A percentile compares a stretch with the other conserved stretches of the same genome.
Conservation (phyloP, 495 filamentous ascomycete species). For the Choiromyces venosus region DNA sequence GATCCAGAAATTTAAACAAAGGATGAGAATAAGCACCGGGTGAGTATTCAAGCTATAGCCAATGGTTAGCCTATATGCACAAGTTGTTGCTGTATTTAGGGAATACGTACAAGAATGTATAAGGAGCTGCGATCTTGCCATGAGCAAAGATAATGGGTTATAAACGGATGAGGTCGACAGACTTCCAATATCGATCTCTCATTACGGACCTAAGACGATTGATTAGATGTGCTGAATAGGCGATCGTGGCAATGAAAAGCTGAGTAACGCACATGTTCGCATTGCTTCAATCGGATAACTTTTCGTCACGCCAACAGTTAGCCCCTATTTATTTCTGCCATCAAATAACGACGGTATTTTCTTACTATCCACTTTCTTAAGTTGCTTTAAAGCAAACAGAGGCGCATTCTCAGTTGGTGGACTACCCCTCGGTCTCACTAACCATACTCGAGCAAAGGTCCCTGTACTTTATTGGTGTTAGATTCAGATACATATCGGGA, state of each 20-base stretch:
- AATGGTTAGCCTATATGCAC: constrained; percentile 23
- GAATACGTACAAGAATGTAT: constrained; percentile 73
- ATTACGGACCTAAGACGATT: constrained; percentile 51
- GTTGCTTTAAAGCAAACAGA: constrained; percentile 88
- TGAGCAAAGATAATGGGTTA: constrained; percentile 81
- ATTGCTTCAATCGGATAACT: constrained; percentile 95
- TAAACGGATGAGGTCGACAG: constrained; percentile 89
- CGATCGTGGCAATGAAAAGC: background rate
- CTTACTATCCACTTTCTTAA: constrained; percentile 78
- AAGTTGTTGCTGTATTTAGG: constrained; percentile 9
- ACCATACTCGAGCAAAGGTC: constrained; percentile 93
- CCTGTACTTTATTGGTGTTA: constrained; percentile 54
- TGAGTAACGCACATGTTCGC: constrained; percentile 71
- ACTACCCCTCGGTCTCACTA: constrained; percentile 60
- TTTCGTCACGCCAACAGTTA: constrained; percentile 33
- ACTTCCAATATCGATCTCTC: constrained; percentile 81
- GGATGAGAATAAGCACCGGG: constrained; percentile 26
- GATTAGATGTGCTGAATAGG: constrained; percentile 4
- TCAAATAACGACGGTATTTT: constrained; percentile 18
- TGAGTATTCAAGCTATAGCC: constrained; percentile 39
- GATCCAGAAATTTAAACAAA: background rate
- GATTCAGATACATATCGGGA: constrained; percentile 29
- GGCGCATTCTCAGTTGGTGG: constrained; percentile 45
- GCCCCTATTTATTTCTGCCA: constrained; percentile 21
- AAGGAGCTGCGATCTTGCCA: constrained; percentile 85